Evolutionary conservation across 495 filamentous ascomycete genomes (phyloP).

Genomic region (Cryomyces antarcticus): DNA sequence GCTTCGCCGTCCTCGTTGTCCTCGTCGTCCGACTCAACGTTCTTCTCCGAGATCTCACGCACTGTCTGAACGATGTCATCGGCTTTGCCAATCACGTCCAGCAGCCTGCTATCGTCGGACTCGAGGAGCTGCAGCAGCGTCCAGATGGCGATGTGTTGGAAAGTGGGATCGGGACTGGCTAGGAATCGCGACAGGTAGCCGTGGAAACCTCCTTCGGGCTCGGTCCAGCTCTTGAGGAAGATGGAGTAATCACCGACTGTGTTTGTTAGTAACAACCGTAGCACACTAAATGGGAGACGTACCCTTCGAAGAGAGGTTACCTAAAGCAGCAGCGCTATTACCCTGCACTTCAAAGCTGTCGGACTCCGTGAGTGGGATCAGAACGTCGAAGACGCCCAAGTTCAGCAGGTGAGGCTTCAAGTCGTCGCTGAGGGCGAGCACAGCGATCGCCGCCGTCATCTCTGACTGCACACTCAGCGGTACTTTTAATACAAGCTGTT

Average conservation of each 20-base stretch:
- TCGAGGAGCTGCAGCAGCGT: constrained; percentile 88
- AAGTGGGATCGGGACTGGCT: constrained; percentile 83
- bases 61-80: constrained; percentile 83
- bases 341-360: constrained; percentile 96
- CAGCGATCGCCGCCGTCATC: constrained; percentile 97
- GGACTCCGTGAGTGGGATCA: constrained; percentile 87
- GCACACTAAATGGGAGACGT: constrained; percentile 15
- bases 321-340: constrained; percentile 87
- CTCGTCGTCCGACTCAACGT: constrained; percentile 77
- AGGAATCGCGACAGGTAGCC: constrained; percentile 87
- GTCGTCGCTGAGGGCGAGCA: constrained; percentile 90
- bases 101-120: constrained; percentile 71
- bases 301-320: constrained; percentile 96
- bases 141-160: constrained; percentile 99
- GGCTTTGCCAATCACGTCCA: constrained; percentile 66
- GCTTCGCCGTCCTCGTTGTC: constrained; percentile 68
- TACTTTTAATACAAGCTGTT: constrained; percentile 82
- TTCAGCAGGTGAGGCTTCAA: constrained; percentile 81
- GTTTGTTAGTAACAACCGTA: neutral
- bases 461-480: constrained; percentile 91
- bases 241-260: constrained; percentile 93
- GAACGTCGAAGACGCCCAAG: constrained; percentile 85
- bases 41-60: constrained; percentile 69
- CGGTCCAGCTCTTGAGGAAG: constrained; percentile 81
- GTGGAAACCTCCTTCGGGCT: constrained; percentile 84